Base-by-base conservation (phyloP, 2,329 filamentous ascomycete species). In the Monilinia laxa region DNA sequence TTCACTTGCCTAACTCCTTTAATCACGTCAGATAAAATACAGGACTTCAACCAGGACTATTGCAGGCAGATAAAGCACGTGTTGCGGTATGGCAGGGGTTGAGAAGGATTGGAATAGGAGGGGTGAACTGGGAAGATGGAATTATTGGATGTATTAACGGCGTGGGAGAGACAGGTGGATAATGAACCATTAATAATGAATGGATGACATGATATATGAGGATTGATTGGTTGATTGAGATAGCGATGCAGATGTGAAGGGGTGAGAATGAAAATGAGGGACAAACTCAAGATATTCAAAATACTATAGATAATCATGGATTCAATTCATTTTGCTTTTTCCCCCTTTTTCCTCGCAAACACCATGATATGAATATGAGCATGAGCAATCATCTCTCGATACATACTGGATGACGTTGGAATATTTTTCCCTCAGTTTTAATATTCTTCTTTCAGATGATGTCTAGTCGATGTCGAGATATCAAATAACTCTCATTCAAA, bases 161-260 rank as follows among this genome's bases (percentile, higher is more conserved):
- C 9, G 18, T 20, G 58, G 12, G 35, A 38, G 57, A 38, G 28
- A 11, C 23, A 23, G 31, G 31, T 51, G 20, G 57, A 51, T 60
- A 60, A 60, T 38, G 45, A 60, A 60, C 42, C 57, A 51, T 60
- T 51, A 45, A 60, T 60, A 51, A 60, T 38, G 58, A 60, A 60
- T 60, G 58, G 45, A 59, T 49, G 45, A 25, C 58, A 60, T 35
- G 42, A 59, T 49, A 59, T 60, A 51, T 60, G 45, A 60, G 14
- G 58, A 51, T 60, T 60, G 58, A 38, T 60, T 51, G 58, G 11
- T 23, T 59, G 57, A 49, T 20, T 51, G 58, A 38, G 31, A 60
- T 14, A 60, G 20, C n/a, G 28, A 2, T 47, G 23, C 18, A 23
- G n/a, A 45, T 23, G 58, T 51, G 45, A 23, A 51, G 40, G 23